Base-by-base conservation (phyloP, 768 basidiomycete genomes). In the Bullera alba region DNA sequence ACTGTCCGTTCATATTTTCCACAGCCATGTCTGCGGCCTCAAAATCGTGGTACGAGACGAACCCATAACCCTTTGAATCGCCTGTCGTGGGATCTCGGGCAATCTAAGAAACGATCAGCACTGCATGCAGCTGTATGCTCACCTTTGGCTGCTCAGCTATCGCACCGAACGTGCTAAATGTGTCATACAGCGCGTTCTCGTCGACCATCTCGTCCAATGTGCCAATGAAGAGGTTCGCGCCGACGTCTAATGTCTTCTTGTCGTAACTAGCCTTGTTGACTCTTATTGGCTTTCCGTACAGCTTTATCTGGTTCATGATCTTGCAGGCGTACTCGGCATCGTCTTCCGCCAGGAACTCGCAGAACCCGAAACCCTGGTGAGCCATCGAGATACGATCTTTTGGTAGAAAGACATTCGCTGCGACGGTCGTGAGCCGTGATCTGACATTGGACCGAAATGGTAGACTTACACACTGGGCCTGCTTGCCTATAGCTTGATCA, bases 281-380 rank as follows among this genome's bases (percentile, higher is more conserved):
- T 59, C 95, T 80, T 52, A 99, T 95, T 27, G 95, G 95, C 71
- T 97, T 97, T 22, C 95, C 95, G 82, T 87, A 99, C 46, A 99
- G 74, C 75, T 99, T 99, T 71, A 99, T 97, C 79, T 96, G 93
- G 72, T 99, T 99, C 93, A 97, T 96, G 63, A 97, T 96, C 79
- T 96, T 95, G 80, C 93, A 96, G 51, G 91, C 93, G 74, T 99
- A 99, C 75, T 99, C 95, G 56, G 95, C 91, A 76, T 97, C 95
- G 73, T 95, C 92, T 77, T 97, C 92, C 32, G 91, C 91, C 74
- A 93, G 77, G 74, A 99, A 97, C 78, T 99, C 95, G 80, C 93
- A 96, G 76, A 99, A 99, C 34, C 95, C 95, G 75, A 96, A 99
- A 41, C 95, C 95, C 75, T 99, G 95, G 71, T 97, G 95, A 1